Conservation (phyloP, 495 filamentous ascomycete species). For the Aspergillus sparsus region DNA sequence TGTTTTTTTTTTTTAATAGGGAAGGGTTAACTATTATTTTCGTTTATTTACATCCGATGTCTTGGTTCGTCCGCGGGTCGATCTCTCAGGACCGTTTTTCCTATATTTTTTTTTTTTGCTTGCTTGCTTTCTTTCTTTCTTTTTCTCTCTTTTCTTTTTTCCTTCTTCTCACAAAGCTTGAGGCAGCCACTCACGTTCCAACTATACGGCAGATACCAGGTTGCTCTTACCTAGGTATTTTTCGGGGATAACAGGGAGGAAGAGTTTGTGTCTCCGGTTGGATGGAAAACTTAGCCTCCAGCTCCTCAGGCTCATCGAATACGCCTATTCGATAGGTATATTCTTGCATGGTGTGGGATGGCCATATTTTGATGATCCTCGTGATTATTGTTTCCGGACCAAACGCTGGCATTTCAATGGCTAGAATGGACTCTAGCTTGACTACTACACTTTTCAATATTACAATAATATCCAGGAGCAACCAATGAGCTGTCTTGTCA, state of each 20-base stretch:
- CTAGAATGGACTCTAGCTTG: not conserved
- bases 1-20: not conserved
- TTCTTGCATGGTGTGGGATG: not conserved
- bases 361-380: not conserved
- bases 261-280: conserved; percentile 8
- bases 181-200: not conserved
- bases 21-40: not conserved
- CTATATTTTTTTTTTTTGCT: not conserved
- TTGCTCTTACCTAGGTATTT: too few relatives aligned
- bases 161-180: not conserved
- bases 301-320: not conserved
- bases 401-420: not conserved
- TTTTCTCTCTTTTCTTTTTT: not conserved
- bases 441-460: not conserved
- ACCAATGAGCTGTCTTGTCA: too few relatives aligned
- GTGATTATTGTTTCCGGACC: conserved; percentile 5
- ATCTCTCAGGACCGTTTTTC: not conserved
- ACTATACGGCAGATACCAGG: too few relatives aligned
- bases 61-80: too few relatives aligned
- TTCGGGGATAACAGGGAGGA: not conserved
- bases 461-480: too few relatives aligned
- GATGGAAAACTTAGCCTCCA: conserved; percentile 15
- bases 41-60: too few relatives aligned
- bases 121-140: not conserved
- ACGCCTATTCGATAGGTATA: not conserved